These are phyloP conservation scores for Alectoria sarmentosa DNA, from an alignment of 495 filamentous ascomycete genomes.

Conservation along the genomic window DNA sequence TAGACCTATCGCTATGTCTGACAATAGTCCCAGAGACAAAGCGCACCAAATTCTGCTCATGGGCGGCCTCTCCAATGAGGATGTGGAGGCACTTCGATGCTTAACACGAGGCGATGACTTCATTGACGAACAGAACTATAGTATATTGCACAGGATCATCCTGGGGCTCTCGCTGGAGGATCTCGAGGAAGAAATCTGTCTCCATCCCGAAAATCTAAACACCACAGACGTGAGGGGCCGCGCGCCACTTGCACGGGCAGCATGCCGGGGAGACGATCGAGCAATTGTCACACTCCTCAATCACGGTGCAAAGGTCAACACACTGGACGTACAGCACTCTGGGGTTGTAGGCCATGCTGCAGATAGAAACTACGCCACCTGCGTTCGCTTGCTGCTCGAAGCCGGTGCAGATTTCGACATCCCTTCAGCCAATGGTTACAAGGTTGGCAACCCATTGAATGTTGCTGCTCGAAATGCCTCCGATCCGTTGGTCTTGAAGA, in stretches of 20 bases:
- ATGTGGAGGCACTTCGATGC: conserved; percentile 20
- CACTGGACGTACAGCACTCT: conserved; percentile 24
- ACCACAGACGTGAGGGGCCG: conserved; percentile 29
- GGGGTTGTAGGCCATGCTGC: conserved; percentile 25
- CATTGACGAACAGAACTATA: conserved; percentile 30
- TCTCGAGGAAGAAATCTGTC: conserved; percentile 26
- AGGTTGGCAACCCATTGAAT: conserved; percentile 29
- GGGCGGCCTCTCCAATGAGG: conserved; percentile 14
- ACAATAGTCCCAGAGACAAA: conserved; percentile 30
- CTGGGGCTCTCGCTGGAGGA: conserved; percentile 24
- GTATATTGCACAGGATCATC: conserved; percentile 30
- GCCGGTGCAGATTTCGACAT: conserved; percentile 27
- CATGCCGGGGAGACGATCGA: conserved; percentile 25
- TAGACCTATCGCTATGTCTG: conserved; percentile 22
- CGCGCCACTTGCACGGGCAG: conserved; percentile 35
- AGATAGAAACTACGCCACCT: conserved; percentile 20
- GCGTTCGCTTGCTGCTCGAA: conserved; percentile 32
- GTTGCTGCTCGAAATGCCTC: conserved; percentile 25
- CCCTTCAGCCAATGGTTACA: conserved; percentile 18
- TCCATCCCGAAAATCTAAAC: conserved; percentile 28
- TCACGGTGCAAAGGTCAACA: conserved; percentile 30
- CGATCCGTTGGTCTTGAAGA: conserved; percentile 26
- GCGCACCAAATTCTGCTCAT: conserved; percentile 21
- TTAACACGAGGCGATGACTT: conserved; percentile 26
- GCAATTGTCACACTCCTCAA: conserved; percentile 23